Base-by-base conservation (phyloP, 2,329 filamentous ascomycete genomes). In the Coniochaeta sp. region DNA sequence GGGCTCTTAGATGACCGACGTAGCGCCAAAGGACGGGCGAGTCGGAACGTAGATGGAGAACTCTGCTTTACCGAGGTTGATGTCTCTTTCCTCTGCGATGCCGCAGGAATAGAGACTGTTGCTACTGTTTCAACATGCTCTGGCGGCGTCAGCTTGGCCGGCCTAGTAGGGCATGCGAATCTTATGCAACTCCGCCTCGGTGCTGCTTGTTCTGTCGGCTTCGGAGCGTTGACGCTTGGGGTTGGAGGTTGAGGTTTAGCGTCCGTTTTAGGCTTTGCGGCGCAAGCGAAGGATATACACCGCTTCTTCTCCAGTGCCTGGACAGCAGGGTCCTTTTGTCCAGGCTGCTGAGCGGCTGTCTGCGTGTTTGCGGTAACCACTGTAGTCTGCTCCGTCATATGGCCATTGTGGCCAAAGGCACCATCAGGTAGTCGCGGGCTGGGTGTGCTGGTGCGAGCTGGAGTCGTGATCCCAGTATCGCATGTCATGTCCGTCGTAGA, bases 401-500 rank as follows among this genome's bases (percentile, higher is more conserved):
- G 57, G 16, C 22, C n/a, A 54, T n/a, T 44, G 24, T 61, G 59
- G 52, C 57, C 47, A 19, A 50, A 57, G 5, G 50, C 75, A 8
- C 75, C 70, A 59, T 86, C 81, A 4, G 86, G 86, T 2, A 88
- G 79, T n/a, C 91, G 91, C 19, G 95, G 93, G 70, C 93, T 98
- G 0, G 93, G 91, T 0, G 91, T 93, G 72, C 86, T 91, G 38
- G 91, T 90, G 60, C 91, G 82, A n/a, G 91, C 89, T 47, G 93
- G 92, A 68, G 91, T 97, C 19, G 93, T 96, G 61, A 96, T 77
- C 61, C 91, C 93, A 61, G 90, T 95, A 69, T 97, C 95, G 74
- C 93, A 97, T n/a, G 92, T 97, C 60, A 98, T 81, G 65, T 97
- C 93, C 40, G 90, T 90, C 3, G 91, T 96, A 1, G 93, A 96